Percentiles rank a stretch among this genome's conserved stretches.
Evolutionary conservation across 768 basidiomycete species (phyloP).

Genomic region (Rhizopogon sp.): DNA sequence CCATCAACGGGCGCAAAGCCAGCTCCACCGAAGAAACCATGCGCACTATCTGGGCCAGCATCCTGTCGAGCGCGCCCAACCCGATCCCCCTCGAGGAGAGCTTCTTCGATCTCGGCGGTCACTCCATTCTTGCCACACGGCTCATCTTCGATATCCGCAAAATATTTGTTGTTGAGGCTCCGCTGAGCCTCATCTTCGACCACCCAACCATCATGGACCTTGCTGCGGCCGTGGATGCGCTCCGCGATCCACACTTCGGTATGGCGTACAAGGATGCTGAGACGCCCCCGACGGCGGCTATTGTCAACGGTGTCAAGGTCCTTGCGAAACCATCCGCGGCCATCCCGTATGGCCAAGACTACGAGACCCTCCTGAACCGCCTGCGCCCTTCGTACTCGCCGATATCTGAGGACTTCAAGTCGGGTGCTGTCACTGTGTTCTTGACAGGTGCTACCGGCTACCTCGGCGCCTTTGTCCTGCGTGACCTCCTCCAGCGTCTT

Average conservation of each 20-base stretch:
- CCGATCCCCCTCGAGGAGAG: slow-evolving; percentile 85
- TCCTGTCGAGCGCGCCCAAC: slow-evolving; percentile 75
- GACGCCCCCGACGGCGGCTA: slow-evolving; percentile 13
- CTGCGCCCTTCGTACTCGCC: slow-evolving; percentile 60
- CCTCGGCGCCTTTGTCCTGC: slow-evolving; percentile 88
- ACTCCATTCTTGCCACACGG: slow-evolving; percentile 96
- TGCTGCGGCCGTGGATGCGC: slow-evolving; percentile 66
- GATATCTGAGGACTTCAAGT: slow-evolving; percentile 51
- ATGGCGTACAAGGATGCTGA: slow-evolving; percentile 37
- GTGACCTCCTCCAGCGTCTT: slow-evolving; percentile 63
- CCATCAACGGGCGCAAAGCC: slow-evolving; percentile 30
- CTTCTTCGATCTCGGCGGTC: slow-evolving; percentile 98
- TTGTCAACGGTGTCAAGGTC: slow-evolving; percentile 11
- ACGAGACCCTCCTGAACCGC: slow-evolving; percentile 51
- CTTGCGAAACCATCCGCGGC: slow-evolving; percentile 18
- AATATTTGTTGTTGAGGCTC: slow-evolving; percentile 84
- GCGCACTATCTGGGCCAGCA: slow-evolving; percentile 75
- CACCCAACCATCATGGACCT: slow-evolving; percentile 80
- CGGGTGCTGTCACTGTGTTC: slow-evolving; percentile 70
- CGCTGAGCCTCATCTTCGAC: slow-evolving; percentile 88
- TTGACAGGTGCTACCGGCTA: slow-evolving; percentile 97
- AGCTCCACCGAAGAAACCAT: slow-evolving; percentile 76
- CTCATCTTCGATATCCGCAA: slow-evolving; percentile 97
- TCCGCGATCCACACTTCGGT: slow-evolving; percentile 80
- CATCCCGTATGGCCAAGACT: slow-evolving; percentile 77